These are phyloP conservation scores for Trifolium subterraneum DNA, from an alignment of 306 rosid species.

Conservation along the genomic window DNA sequence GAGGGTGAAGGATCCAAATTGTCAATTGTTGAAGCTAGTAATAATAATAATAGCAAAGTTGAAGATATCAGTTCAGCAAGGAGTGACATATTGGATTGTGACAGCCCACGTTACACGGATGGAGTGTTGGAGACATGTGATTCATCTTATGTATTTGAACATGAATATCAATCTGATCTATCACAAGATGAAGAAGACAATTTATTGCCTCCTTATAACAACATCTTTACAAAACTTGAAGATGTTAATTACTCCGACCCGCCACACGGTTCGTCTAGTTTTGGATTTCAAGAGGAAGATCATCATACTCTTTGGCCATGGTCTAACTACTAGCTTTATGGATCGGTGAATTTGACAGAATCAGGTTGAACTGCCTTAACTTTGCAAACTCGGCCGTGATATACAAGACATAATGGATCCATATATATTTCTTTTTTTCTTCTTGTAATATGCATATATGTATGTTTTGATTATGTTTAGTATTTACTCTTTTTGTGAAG, in stretches of 20 bases:
- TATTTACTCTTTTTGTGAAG: constrained; percentile 38
- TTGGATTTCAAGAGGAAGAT: constrained; percentile 74
- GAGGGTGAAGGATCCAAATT: constrained; percentile 66
- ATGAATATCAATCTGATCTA: constrained; percentile 65
- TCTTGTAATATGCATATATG: background rate
- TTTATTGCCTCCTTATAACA: constrained; percentile 55
- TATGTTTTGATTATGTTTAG: constrained; percentile 15
- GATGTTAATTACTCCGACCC: constrained; percentile 66
- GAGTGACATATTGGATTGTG: constrained; percentile 78
- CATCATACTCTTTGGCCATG: constrained; percentile 82
- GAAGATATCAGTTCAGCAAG: constrained; percentile 68
- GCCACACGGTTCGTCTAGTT: constrained; percentile 58
- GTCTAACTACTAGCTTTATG: constrained; percentile 48
- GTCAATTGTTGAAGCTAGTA: constrained; percentile 47
- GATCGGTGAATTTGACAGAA: background rate
- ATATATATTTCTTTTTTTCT: background rate
- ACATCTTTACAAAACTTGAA: constrained; percentile 70
- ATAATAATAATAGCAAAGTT: constrained; percentile 38
- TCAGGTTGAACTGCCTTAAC: background rate
- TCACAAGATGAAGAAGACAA: constrained; percentile 87
- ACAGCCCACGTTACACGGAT: constrained; percentile 67
- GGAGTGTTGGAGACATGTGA: constrained; percentile 61
- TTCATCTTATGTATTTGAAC: constrained; percentile 64
- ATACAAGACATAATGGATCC: background rate
- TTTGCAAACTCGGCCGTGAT: no score